phyloP scores from a whole-genome alignment of 106 monocot species.

The Amphibolis antarctica region DNA sequence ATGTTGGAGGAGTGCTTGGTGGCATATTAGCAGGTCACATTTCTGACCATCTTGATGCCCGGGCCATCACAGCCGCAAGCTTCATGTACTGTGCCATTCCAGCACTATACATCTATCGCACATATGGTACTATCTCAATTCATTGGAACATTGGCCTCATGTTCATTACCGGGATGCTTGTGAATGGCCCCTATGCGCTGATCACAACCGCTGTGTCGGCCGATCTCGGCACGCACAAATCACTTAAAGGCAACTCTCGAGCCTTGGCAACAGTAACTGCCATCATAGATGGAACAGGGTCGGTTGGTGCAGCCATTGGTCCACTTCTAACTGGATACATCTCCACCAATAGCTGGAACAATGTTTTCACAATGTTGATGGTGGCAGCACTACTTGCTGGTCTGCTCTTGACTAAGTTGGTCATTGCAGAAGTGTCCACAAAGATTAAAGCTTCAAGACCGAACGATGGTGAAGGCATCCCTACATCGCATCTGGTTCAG shows the following conservation, averaged over 20 bases:
- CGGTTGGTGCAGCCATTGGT: slow-evolving; percentile 36
- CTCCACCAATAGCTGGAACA: slow-evolving; percentile 10
- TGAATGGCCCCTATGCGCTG: slow-evolving; percentile 46
- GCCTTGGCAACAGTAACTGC: slow-evolving; percentile 40
- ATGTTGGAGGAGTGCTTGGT: slow-evolving; percentile 38
- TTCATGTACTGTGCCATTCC: slow-evolving; percentile 38
- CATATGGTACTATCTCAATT: slow-evolving; percentile 21
- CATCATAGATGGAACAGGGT: slow-evolving; percentile 47
- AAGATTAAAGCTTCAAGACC: slow-evolving; percentile 1
- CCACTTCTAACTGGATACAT: slow-evolving; percentile 22
- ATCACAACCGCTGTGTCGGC: slow-evolving; percentile 48
- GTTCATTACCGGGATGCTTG: slow-evolving; percentile 37
- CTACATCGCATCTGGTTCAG: too few species aligned
- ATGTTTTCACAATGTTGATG: slow-evolving; percentile 26
- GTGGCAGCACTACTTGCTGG: slow-evolving; percentile 23
- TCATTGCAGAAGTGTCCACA: slow-evolving; percentile 17
- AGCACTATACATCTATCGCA: slow-evolving; percentile 23
- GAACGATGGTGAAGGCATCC: too few species aligned
- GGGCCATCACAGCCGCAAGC: slow-evolving; percentile 32
- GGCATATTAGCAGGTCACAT: slow-evolving; percentile 40
- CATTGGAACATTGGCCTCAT: slow-evolving; percentile 23
- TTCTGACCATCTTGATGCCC: slow-evolving; percentile 30
- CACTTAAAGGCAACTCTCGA: slow-evolving; percentile 33
- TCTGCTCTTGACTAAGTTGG: slow-evolving; percentile 18
- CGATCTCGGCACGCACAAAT: slow-evolving; percentile 43